A percentile compares a stretch with the other conserved stretches of the same genome.
phyloP scores from a whole-genome alignment of 768 basidiomycete species.

The Coprinopsis sp. region DNA sequence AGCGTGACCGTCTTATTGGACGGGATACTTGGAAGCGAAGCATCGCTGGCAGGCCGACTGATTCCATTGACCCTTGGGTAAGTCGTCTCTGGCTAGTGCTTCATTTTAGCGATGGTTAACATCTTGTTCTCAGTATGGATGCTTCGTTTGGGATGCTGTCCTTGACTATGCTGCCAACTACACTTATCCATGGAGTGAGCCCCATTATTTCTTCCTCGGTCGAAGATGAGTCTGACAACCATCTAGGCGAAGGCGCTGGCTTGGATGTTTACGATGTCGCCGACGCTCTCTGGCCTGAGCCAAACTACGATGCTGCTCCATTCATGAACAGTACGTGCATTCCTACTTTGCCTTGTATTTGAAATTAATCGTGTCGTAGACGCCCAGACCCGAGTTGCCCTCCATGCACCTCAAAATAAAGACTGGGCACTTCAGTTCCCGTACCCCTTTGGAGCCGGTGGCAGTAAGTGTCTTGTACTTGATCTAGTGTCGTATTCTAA shows the following conservation, averaged over 20 bases:
- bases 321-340: conserved; percentile 57
- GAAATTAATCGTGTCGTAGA: conserved; percentile 30
- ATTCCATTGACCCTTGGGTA: conserved; percentile 54
- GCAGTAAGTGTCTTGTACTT: conserved; percentile 25
- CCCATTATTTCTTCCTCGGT: neutral
- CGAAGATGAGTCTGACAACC: neutral
- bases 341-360: neutral
- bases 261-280: conserved; percentile 48
- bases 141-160: conserved; percentile 59
- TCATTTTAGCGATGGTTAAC: neutral
- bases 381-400: conserved; percentile 47
- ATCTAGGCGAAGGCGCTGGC: neutral
- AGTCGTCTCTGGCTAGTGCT: conserved; percentile 11
- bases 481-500: too few species aligned
- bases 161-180: conserved; percentile 71
- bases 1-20: conserved; percentile 13
- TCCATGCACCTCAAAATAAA: conserved; percentile 65
- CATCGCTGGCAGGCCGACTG: conserved; percentile 44
- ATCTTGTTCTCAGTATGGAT: conserved; percentile 46
- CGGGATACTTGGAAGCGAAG: conserved; percentile 41
- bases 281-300: conserved; percentile 51
- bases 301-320: conserved; percentile 42
- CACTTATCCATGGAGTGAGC: conserved; percentile 59
- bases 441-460: conserved; percentile 36
- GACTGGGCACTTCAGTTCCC: conserved; percentile 37